Evolutionary conservation across 805 yeast species (phyloP), one percentile per base, ranked within the genome.

Genomic region (Saccharomycopsis fibuligera): DNA sequence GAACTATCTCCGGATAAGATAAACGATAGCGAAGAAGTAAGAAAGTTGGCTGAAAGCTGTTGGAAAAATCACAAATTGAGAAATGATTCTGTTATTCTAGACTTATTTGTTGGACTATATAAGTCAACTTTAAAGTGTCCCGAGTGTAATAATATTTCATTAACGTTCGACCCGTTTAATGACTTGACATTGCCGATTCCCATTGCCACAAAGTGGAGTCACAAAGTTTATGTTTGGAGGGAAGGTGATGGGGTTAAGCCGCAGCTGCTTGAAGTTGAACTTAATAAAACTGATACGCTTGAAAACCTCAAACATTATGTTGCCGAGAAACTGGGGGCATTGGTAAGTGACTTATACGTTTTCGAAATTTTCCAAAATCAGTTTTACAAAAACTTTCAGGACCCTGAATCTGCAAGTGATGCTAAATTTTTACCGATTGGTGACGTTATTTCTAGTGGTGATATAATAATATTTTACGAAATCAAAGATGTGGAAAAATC

Each of bases 141-240:
- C 0, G 80, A 67, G 6, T 93, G 99, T 65, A 62, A 73, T 17
- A 83, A 83, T 57, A 76, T 86, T 5, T 83, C 95, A 24, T 75
- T 91, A 23, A 90, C 97, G 0, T 93, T 90, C 66, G 99, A 91
- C 62, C 98, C 99, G 0, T 91, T 80, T 60, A 87, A 81, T 66
- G 96, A 89, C 60, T 67, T 91, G 55, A 89, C 99, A 0, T 67
- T 91, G 39, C 98, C 98, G 0, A 69, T 91, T 22, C 98, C 98
- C 0, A 77, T 83, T 2, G 76, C 77, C 41, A 76, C 80, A 44
- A 70, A 74, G 42, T 90, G 97, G 96, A 66, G 69, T 29, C 82
- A 80, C 36, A 73, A 73, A 19, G 71, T 91, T 31, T 69, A 75
- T 1, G 66, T 87, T 16, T 74, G 89, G 33, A 12, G 47, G 10